Conservation (phyloP, 129 eudicot species). For the Helianthus tuberosus region DNA sequence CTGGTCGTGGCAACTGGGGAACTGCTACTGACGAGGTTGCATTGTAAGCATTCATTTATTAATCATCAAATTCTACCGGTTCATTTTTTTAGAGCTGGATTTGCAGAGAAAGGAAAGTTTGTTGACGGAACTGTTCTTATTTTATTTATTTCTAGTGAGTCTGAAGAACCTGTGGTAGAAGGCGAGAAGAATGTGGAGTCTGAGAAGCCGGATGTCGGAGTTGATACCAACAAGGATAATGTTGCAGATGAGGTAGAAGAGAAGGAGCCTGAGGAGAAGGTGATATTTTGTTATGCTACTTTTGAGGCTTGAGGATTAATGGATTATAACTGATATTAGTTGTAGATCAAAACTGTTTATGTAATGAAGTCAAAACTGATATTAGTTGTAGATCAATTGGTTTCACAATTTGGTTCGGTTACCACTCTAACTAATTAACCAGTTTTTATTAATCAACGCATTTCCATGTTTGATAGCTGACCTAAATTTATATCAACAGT, state of each 20-base stretch:
- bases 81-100: background rate
- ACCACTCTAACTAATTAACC: background rate
- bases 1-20: constrained; percentile 95
- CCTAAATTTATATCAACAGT: background rate
- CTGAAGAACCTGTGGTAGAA: constrained; percentile 58
- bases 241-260: constrained; percentile 59
- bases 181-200: constrained; percentile 53
- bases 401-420: background rate
- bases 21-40: constrained; percentile 56
- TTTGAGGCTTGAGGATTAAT: background rate
- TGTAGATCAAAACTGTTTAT: too few relatives aligned
- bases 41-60: constrained; percentile 41
- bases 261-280: constrained; percentile 76
- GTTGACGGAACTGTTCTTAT: background rate
- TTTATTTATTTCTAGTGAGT: constrained; percentile 43
- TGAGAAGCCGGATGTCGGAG: constrained; percentile 64
- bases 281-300: constrained; percentile 7
- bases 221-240: constrained; percentile 54
- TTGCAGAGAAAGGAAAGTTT: background rate
- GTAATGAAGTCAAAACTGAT: background rate
- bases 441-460: background rate
- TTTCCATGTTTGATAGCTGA: background rate
- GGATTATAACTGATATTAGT: too few relatives aligned
- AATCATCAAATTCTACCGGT: background rate
- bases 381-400: background rate